Evolutionary conservation across 208 protist species (phyloP).

Genomic region (Lotmaria passim): DNA sequence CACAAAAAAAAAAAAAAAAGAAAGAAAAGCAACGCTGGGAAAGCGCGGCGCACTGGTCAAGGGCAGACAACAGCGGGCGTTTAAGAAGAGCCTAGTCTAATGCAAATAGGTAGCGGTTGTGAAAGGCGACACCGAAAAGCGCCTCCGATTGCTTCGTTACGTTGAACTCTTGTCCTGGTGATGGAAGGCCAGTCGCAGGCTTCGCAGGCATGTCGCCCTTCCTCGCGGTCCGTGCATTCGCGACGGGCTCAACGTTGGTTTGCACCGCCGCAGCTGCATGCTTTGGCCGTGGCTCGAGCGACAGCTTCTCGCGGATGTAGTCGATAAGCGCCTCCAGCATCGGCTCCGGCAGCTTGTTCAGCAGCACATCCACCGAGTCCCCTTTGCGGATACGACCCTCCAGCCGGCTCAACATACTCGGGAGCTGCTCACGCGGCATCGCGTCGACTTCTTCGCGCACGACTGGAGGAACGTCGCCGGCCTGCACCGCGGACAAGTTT

Average conservation of each 20-base stretch:
- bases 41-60: too few relatives aligned
- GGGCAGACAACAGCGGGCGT: too few relatives aligned
- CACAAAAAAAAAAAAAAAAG: too few relatives aligned
- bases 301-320: conserved; percentile 81
- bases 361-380: conserved; percentile 81
- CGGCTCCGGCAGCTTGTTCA: conserved; percentile 78
- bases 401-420: conserved; percentile 71
- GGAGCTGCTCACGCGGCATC: conserved; percentile 76
- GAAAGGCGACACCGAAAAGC: conserved; percentile 86
- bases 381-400: conserved; percentile 62
- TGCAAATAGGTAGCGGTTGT: conserved; percentile 92
- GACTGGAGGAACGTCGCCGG: conserved; percentile 74
- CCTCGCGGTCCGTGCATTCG: not conserved
- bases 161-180: conserved; percentile 70
- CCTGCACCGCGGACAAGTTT: conserved; percentile 75
- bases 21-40: too few relatives aligned
- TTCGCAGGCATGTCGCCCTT: not conserved
- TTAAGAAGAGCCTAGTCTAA: conserved; percentile 60
- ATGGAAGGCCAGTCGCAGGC: not conserved
- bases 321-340: conserved; percentile 66
- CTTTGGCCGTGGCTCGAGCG: conserved; percentile 50
- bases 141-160: conserved; percentile 75
- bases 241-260: not conserved
- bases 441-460: conserved; percentile 74
- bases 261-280: conserved; percentile 1